These are phyloP conservation scores for Arthrobotrys sphaeroides DNA, from an alignment of 2,329 filamentous ascomycete genomes.

Conservation along the genomic window DNA sequence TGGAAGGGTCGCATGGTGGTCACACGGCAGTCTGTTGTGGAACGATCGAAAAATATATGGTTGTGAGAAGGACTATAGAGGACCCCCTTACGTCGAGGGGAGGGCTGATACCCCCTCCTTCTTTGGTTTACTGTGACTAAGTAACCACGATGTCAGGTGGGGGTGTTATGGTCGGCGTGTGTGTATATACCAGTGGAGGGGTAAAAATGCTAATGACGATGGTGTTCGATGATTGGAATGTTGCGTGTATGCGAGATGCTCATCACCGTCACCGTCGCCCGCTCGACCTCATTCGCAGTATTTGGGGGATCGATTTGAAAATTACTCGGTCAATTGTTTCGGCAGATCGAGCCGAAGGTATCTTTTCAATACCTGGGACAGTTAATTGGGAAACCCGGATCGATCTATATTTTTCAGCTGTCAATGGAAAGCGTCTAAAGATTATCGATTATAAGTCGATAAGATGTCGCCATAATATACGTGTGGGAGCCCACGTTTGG, in stretches of 20 bases:
- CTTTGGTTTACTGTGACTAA: not conserved
- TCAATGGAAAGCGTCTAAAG: not conserved
- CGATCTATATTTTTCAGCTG: not conserved
- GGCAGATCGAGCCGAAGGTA: not conserved
- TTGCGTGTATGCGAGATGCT: conserved; percentile 2
- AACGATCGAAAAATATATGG: not conserved
- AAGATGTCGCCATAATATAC: not conserved
- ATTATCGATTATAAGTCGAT: too few species aligned
- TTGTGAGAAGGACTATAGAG: not conserved
- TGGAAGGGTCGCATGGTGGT: conserved; percentile 1
- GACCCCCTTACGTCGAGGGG: not conserved
- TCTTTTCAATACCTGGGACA: not conserved
- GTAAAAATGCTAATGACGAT: not conserved
- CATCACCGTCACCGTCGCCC: not conserved
- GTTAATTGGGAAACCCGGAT: too few species aligned
- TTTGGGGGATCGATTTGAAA: not conserved
- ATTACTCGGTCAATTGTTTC: not conserved
- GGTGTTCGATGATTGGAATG: conserved; percentile 10
- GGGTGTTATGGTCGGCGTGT: not conserved
- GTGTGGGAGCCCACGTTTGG: not conserved
- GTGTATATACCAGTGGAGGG: not conserved
- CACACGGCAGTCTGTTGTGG: conserved; percentile 7
- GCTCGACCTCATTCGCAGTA: not conserved
- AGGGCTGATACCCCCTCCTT: not conserved
- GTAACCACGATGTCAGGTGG: conserved; percentile 42